Conservation (phyloP, 1,284 basidiomycete species). For the Ceratobasidium sp. region DNA sequence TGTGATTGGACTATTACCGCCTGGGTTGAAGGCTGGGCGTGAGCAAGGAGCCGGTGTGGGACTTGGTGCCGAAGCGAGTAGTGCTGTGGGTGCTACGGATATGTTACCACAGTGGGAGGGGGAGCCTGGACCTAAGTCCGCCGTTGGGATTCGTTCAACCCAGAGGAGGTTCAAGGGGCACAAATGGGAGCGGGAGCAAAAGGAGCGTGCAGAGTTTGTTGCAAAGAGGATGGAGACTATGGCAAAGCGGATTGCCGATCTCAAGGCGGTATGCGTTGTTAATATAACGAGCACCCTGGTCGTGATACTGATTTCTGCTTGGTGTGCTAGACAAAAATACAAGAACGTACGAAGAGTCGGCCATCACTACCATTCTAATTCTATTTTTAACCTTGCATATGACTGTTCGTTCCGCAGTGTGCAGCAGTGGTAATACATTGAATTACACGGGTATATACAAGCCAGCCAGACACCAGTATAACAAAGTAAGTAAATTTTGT, state of each 20-base stretch:
- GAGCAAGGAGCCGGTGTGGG: conserved; percentile 30
- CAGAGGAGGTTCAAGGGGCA: conserved; percentile 87
- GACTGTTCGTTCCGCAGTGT: conserved; percentile 2
- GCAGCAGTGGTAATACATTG: conserved; percentile 1
- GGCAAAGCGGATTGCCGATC: conserved; percentile 44
- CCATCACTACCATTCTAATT: conserved; percentile 39
- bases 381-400: neutral
- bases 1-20: conserved; percentile 71
- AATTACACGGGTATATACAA: neutral
- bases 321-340: conserved; percentile 21
- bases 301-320: neutral
- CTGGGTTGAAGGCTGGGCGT: conserved; percentile 66
- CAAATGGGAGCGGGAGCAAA: conserved; percentile 70
- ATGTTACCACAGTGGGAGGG: conserved; percentile 67
- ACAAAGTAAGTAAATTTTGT: neutral
- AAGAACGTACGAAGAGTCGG: conserved; percentile 33
- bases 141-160: conserved; percentile 59
- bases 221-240: conserved; percentile 47
- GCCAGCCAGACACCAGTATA: neutral
- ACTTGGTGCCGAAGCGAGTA: neutral
- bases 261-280: conserved; percentile 27
- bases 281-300: neutral
- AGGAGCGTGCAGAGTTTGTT: conserved; percentile 45
- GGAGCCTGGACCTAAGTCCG: conserved; percentile 52
- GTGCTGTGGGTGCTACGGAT: neutral